These are phyloP conservation scores for Phaseolus lunatus DNA, from an alignment of 306 rosid species.

Conservation along the genomic window DNA sequence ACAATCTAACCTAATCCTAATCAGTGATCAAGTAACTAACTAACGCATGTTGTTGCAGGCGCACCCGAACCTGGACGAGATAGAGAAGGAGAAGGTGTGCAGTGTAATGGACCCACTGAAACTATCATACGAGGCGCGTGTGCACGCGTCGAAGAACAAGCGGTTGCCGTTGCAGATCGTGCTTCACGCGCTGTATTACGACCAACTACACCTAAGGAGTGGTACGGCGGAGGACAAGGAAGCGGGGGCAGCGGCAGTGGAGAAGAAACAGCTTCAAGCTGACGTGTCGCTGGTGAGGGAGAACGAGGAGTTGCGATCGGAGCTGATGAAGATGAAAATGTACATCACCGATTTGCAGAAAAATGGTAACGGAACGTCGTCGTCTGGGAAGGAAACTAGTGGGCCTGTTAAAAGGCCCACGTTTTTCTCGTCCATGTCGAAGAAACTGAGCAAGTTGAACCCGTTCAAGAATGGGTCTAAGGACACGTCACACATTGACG, in stretches of 20 bases:
- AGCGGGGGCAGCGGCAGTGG: not conserved
- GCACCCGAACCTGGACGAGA: constrained; percentile 82
- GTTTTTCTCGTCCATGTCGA: constrained; percentile 75
- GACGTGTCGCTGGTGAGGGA: constrained; percentile 80
- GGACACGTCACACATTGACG: constrained; percentile 71
- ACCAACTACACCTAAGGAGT: constrained; percentile 78
- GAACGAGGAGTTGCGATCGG: constrained; percentile 74
- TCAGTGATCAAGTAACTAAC: not conserved
- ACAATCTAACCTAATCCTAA: not conserved
- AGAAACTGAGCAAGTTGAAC: constrained; percentile 76
- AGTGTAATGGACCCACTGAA: constrained; percentile 85
- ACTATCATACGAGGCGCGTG: constrained; percentile 81
- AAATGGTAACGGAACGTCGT: constrained; percentile 45
- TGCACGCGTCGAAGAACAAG: constrained; percentile 90
- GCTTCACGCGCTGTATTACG: constrained; percentile 89
- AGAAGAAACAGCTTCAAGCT: constrained; percentile 61
- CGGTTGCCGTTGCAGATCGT: constrained; percentile 83
- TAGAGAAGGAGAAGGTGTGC: constrained; percentile 87
- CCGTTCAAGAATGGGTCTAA: constrained; percentile 84
- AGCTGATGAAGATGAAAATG: constrained; percentile 80
- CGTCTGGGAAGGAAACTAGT: constrained; percentile 22
- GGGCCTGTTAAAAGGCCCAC: constrained; percentile 48
- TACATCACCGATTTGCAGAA: constrained; percentile 69
- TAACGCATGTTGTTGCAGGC: constrained; percentile 52
- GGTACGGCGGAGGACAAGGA: constrained; percentile 53